Evolutionary conservation across 352 stramenopile species (phyloP), one percentile per base, ranked within the genome.

Genomic region (Globisporangium paddicum): DNA sequence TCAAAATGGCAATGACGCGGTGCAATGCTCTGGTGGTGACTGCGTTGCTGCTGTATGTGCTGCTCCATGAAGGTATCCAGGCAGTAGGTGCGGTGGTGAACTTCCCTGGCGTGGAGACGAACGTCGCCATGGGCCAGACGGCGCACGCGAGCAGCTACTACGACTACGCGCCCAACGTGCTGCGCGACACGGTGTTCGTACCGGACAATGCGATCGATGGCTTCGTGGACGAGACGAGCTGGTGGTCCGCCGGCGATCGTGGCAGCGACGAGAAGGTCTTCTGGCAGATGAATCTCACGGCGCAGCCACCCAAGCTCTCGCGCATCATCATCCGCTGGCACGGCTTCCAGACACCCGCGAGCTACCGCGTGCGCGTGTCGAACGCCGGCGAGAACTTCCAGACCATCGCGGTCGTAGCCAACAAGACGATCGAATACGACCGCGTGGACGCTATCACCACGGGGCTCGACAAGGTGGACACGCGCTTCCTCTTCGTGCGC

Each of bases 231-330:
- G 67, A 86, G 55, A 89, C 73, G 55, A 93, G 83, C 52, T 93
- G 83, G 83, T 93, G 83, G 83, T 88, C 81, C 3, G 73, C 73
- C 5, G 83, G 79, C 35, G 70, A 83, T 44, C 37, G 37, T 5
- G 63, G 77, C 42, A 7, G 32, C 2, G 66, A 40, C 28, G 67
- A 85, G 38, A 55, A 63, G 10, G 67, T 86, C 2, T 93, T 83
- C 62, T 93, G 81, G 75, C 83, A 93, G 66, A 64, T 90, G 18
- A 90, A 93, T 58, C 69, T 93, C 61, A 86, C 78, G 18, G 48
- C 64, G 0, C 51, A 76, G 35, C 69, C 68, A 46, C 67, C 79
- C 4, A 63, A 62, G 1, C 60, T 89, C n/a, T 67, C 68, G 37
- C 73, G 82, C 13, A 72, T 91, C 47, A 67, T 93, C 26, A 72